Conservation (phyloP, 2,329 filamentous ascomycete species). For the Alternaria atra region DNA sequence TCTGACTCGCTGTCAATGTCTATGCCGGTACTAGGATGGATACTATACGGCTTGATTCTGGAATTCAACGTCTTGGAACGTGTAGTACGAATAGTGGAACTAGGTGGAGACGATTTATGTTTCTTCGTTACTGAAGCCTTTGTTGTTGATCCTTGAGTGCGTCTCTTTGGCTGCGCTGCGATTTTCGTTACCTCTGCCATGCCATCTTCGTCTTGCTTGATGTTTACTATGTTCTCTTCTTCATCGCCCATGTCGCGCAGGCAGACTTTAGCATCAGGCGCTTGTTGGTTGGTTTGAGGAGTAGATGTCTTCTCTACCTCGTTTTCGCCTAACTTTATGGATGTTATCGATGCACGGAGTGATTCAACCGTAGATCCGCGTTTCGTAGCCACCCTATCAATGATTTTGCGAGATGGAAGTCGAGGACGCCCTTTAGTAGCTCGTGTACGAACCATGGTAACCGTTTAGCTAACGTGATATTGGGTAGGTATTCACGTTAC, state of each 20-base stretch:
- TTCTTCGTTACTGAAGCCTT: neutral
- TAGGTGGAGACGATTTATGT: neutral
- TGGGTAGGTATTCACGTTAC: neutral
- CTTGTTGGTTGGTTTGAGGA: neutral
- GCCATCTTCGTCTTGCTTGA: constrained; percentile 3
- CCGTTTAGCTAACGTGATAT: neutral
- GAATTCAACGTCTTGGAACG: neutral
- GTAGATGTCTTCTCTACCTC: neutral
- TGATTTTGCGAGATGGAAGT: neutral
- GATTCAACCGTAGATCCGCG: neutral
- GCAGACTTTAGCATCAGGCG: neutral
- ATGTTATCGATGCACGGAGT: neutral
- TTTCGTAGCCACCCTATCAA: neutral
- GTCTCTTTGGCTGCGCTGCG: neutral
- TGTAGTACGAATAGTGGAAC: neutral
- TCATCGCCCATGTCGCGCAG: neutral
- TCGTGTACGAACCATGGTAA: neutral
- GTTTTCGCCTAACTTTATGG: neutral
- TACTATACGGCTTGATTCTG: neutral
- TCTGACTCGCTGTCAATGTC: neutral
- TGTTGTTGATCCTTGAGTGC: neutral
- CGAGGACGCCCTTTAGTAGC: neutral
- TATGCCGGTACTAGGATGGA: neutral
- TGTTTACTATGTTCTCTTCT: neutral
- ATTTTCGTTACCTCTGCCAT: neutral